Evolutionary conservation across 2,329 filamentous ascomycete genomes (phyloP), one percentile per base, ranked within the genome.

Genomic region (Hymenoscyphus repandus): DNA sequence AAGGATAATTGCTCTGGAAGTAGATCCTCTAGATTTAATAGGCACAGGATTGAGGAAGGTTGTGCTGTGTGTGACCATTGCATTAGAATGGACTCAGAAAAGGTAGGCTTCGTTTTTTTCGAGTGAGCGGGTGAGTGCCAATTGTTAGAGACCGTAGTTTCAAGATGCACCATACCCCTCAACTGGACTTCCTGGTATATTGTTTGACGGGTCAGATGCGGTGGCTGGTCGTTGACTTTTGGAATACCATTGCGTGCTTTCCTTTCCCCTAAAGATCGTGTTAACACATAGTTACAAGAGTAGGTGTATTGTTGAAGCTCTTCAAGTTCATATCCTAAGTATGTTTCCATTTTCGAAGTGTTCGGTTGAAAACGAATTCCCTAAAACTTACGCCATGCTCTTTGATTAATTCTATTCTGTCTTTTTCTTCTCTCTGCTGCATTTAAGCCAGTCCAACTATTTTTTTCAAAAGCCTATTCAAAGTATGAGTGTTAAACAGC

Each of bases 361-460:
- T 40, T 7, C 22, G 22, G 22, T 27, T 4, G 22, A 7, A 27
- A 27, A 27, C 22, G 12, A 38, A 31, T 30, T n/a, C n/a, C n/a
- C 9, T 15, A 17, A 20, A 9, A 56, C 58, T 58, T 59, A 69
- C 59, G 53, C 39, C 55, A 58, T 11, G 58, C 55, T 37, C 64
- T 49, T 45, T 62, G 59, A 48, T 61, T 51, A 30, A 62, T 42
- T 1, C 51, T 43, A 51, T 61, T 62, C 47, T 64, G 57, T 20
- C 45, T 38, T 38, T 54, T 55, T 44, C 56, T 57, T 22, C 57
- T 53, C 54, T 62, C 58, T 0, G 54, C 54, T 7, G 58, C 62
- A 6, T 59, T 64, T 12, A 65, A 51, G 7, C 65, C 65, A 15
- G 60, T 66, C 64, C 64, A 68, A 37, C 67, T 64, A 30, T 67